A percentile compares a stretch with the other conserved stretches of the same genome.
These are phyloP conservation scores for Stephania cephalantha DNA, from an alignment of 164 flowering plant species.

Conservation along the genomic window DNA sequence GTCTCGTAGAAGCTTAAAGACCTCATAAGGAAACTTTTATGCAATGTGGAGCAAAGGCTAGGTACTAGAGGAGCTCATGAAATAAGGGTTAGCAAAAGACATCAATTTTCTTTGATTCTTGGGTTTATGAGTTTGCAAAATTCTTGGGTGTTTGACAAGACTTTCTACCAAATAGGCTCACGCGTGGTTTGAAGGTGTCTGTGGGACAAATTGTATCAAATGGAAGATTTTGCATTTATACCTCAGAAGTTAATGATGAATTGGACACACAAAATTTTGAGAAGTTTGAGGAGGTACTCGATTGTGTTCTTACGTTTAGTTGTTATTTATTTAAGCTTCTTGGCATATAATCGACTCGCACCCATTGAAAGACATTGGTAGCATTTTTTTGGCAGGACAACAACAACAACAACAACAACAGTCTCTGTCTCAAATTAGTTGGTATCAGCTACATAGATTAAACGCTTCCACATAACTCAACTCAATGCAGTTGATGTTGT, in stretches of 20 bases:
- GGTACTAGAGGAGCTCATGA: conserved; percentile 68
- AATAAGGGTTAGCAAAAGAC: conserved; percentile 30
- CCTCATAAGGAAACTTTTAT: conserved; percentile 49
- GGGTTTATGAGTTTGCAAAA: background rate
- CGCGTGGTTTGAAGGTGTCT: conserved; percentile 34
- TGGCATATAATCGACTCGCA: background rate
- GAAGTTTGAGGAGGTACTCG: conserved; percentile 35
- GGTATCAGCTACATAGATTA: too few species aligned
- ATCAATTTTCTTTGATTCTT: background rate
- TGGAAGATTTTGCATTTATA: conserved; percentile 43
- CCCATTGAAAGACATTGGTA: background rate
- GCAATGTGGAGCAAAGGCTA: conserved; percentile 59
- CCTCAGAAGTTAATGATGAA: conserved; percentile 44
- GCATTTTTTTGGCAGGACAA: background rate
- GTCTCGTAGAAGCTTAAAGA: conserved; percentile 58
- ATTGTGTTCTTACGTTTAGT: background rate
- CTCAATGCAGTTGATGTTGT: too few species aligned
- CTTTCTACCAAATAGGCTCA: conserved; percentile 22
- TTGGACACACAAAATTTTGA: conserved; percentile 40
- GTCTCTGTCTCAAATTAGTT: too few species aligned
- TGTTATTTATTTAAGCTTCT: background rate
- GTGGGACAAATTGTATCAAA: conserved; percentile 37
- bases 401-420: too few species aligned
- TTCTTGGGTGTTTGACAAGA: conserved; percentile 3
- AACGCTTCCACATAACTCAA: too few species aligned